Evolutionary conservation across 2,329 filamentous ascomycete genomes (phyloP).

Genomic region (Stromatinia cepivora): DNA sequence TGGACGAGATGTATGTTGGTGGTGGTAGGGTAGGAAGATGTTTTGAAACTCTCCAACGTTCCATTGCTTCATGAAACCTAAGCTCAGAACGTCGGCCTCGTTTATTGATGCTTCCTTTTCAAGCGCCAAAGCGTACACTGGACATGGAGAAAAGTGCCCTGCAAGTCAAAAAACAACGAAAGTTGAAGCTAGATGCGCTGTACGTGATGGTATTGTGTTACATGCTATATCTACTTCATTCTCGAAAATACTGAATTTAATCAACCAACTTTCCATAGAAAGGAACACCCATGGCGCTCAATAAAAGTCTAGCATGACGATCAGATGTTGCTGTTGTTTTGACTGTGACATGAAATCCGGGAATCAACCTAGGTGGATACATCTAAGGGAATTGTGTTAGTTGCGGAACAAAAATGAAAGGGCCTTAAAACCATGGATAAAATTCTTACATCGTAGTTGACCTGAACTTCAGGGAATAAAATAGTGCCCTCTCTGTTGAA

Average conservation of each 20-base stretch:
- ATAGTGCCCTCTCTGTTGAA: slow-evolving; percentile 73
- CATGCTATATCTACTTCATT: slow-evolving; percentile 13
- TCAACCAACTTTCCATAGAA: slow-evolving; percentile 39
- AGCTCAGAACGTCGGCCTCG: no score
- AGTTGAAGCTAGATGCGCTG: background rate
- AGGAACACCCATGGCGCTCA: slow-evolving; percentile 37
- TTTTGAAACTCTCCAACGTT: background rate
- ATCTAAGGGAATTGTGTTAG: slow-evolving; percentile 45
- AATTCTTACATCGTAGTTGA: slow-evolving; percentile 84
- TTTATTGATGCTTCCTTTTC: background rate
- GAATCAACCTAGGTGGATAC: slow-evolving; percentile 53
- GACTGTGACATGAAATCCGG: slow-evolving; percentile 42
- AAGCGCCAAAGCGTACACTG: background rate
- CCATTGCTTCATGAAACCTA: background rate
- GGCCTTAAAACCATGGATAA: background rate
- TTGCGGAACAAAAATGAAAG: background rate
- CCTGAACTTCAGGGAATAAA: slow-evolving; percentile 89
- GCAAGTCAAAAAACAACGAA: background rate
- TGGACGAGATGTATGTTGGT: background rate
- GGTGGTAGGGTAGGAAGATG: background rate
- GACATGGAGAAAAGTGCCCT: background rate
- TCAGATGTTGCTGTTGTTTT: slow-evolving; percentile 40
- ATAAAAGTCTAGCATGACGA: slow-evolving; percentile 37
- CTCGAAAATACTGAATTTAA: slow-evolving; percentile 23
- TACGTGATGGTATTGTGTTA: slow-evolving; percentile 14